A percentile compares a stretch with the other conserved stretches of the same genome.
Evolutionary conservation across 495 filamentous ascomycete genomes (phyloP).

Genomic region (Penicillium desertorum): DNA sequence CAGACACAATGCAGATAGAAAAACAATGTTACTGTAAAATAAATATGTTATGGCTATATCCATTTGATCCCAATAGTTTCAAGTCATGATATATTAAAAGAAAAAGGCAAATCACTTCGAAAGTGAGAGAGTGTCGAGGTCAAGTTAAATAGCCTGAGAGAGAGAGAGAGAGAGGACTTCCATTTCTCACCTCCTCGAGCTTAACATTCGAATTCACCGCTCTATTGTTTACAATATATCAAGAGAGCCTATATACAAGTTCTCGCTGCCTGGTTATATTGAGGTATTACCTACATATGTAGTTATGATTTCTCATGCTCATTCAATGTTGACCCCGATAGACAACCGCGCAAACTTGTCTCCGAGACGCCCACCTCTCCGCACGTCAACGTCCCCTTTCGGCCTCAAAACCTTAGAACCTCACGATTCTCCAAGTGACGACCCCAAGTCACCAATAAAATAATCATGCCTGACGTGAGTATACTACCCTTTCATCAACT

Average conservation of each 20-base stretch:
- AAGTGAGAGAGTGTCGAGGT: not conserved
- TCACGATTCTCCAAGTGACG: not conserved
- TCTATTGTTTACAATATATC: not conserved
- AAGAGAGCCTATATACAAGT: not conserved
- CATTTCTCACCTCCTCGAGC: not conserved
- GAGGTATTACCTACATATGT: not conserved
- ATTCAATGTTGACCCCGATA: not conserved
- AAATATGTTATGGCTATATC: not conserved
- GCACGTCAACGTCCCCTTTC: not conserved
- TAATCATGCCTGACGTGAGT: slow-evolving; percentile 51
- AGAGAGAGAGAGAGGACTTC: not conserved
- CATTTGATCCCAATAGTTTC: not conserved
- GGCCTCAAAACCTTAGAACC: not conserved
- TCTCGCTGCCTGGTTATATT: not conserved
- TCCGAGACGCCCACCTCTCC: slow-evolving; percentile 1
- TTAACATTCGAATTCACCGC: slow-evolving; percentile 1
- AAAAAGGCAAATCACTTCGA: not conserved
- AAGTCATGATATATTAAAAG: not conserved
- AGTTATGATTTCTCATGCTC: not conserved
- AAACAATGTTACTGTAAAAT: not conserved
- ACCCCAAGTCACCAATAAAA: not conserved
- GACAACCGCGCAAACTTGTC: slow-evolving; percentile 8
- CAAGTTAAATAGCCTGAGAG: too few species aligned
- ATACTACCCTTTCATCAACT: not conserved
- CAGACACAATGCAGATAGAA: not conserved